Evolutionary conservation across 495 filamentous ascomycete species (phyloP).

Genomic region (Neurospora sublineolata): DNA sequence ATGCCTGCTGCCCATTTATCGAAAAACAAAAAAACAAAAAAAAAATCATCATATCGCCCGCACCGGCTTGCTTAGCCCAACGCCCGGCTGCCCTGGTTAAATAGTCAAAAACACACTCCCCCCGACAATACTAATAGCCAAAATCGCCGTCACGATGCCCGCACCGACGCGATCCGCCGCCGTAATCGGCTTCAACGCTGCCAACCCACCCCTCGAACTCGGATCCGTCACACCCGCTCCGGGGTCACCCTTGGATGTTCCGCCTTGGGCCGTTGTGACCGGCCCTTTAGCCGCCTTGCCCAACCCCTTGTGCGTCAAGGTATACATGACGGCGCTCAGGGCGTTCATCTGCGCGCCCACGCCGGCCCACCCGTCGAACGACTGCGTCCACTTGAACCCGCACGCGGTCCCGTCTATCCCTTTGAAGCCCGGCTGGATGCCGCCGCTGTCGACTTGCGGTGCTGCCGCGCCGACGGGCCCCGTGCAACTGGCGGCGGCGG

Average conservation of each 20-base stretch:
- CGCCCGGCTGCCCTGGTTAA: constrained; percentile 1
- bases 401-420: constrained; percentile 40
- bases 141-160: constrained; percentile 49
- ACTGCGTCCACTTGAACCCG: constrained; percentile 39
- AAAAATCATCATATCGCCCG: neutral
- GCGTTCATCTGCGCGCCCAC: constrained; percentile 67
- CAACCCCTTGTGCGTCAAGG: constrained; percentile 32
- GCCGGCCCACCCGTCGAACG: constrained; percentile 35
- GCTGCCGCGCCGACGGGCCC: constrained; percentile 36
- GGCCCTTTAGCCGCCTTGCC: constrained; percentile 29
- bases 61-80: neutral
- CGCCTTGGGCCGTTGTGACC: constrained; percentile 46
- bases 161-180: constrained; percentile 52
- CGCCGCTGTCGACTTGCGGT: constrained; percentile 33
- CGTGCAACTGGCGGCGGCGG: constrained; percentile 51
- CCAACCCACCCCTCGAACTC: constrained; percentile 9
- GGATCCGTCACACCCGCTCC: constrained; percentile 36
- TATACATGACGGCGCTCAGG: constrained; percentile 55
- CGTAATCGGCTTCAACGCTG: constrained; percentile 30
- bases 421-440: constrained; percentile 41
- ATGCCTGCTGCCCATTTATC: neutral
- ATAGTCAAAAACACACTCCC: constrained; percentile 34
- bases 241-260: constrained; percentile 53
- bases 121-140: constrained; percentile 42
- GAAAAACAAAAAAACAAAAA: neutral